A percentile compares a stretch with the other conserved stretches of the same genome.
phyloP scores from a whole-genome alignment of 1,284 basidiomycete genomes.

The Apiotrichum porosum region DNA sequence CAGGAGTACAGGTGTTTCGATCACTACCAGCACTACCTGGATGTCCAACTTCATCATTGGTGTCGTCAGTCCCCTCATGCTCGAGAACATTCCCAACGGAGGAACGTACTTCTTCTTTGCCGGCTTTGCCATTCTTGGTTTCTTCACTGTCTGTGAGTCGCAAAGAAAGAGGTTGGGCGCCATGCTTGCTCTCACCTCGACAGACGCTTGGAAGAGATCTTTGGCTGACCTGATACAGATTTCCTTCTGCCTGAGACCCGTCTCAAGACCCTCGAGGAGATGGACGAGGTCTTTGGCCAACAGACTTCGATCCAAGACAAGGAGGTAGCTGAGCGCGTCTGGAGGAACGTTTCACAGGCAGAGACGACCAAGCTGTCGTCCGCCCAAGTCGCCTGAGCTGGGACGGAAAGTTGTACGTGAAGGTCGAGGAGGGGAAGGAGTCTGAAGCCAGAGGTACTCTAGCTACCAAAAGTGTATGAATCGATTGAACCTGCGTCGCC shows the following conservation, averaged over 20 bases:
- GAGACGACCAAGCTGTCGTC: neutral
- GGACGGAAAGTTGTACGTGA: no score
- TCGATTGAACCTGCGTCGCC: no score
- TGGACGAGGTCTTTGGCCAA: constrained; percentile 71
- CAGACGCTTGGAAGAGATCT: no score
- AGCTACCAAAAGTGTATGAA: no score
- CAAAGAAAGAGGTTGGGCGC: no score
- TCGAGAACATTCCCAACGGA: constrained; percentile 13
- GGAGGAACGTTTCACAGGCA: neutral
- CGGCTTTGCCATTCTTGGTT: constrained; percentile 12
- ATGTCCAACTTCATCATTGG: constrained; percentile 23
- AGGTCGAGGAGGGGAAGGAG: no score
- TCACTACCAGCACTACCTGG: constrained; percentile 18
- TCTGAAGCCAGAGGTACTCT: no score
- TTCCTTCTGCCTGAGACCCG: constrained; percentile 16
- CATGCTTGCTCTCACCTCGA: no score
- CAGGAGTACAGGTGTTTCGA: constrained; percentile 13
- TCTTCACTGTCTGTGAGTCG: constrained; percentile 8
- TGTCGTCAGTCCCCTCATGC: constrained; percentile 20
- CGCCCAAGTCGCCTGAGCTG: no score
- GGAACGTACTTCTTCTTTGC: constrained; percentile 24
- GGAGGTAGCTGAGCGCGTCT: neutral
- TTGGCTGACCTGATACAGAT: no score
- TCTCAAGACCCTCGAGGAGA: constrained; percentile 64
- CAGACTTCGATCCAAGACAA: constrained; percentile 3